phyloP scores from a whole-genome alignment of 2,329 filamentous ascomycete genomes.

The Stachybotrys chlorohalonatus region DNA sequence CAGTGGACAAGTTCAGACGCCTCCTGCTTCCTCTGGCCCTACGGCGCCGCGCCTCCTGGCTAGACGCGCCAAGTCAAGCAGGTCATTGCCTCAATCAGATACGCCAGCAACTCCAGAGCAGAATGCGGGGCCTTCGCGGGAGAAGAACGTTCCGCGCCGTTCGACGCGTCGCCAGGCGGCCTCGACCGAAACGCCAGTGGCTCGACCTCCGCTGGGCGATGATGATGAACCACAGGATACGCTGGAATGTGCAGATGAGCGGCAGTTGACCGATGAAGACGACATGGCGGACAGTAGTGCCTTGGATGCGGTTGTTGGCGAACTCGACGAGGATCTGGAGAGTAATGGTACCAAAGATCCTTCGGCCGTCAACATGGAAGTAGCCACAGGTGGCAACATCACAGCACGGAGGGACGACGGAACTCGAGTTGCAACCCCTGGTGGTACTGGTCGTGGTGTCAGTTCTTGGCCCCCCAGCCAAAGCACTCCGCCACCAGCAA shows the following conservation, averaged over 20 bases:
- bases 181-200: conserved; percentile 39
- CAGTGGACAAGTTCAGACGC: conserved; percentile 26
- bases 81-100: conserved; percentile 30
- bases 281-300: conserved; percentile 57
- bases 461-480: conserved; percentile 29
- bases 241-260: conserved; percentile 89
- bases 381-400: conserved; percentile 77
- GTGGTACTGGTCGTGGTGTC: conserved; percentile 42
- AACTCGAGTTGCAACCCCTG: conserved; percentile 74
- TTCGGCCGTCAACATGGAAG: conserved; percentile 83
- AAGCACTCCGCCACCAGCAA: conserved; percentile 36
- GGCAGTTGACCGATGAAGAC: conserved; percentile 66
- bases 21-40: conserved; percentile 26
- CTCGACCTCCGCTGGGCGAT: conserved; percentile 45
- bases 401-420: conserved; percentile 90
- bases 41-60: conserved; percentile 32
- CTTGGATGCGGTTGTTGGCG: conserved; percentile 82
- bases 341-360: conserved; percentile 57
- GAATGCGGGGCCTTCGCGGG: conserved; percentile 38
- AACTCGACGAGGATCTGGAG: conserved; percentile 77
- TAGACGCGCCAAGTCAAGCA: conserved; percentile 36
- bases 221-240: conserved; percentile 58
- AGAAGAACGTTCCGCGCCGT: conserved; percentile 51
- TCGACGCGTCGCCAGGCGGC: conserved; percentile 52
- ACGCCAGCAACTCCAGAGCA: conserved; percentile 34